phyloP scores from a whole-genome alignment of 208 protist genomes.

The Leptomonas seymouri region DNA sequence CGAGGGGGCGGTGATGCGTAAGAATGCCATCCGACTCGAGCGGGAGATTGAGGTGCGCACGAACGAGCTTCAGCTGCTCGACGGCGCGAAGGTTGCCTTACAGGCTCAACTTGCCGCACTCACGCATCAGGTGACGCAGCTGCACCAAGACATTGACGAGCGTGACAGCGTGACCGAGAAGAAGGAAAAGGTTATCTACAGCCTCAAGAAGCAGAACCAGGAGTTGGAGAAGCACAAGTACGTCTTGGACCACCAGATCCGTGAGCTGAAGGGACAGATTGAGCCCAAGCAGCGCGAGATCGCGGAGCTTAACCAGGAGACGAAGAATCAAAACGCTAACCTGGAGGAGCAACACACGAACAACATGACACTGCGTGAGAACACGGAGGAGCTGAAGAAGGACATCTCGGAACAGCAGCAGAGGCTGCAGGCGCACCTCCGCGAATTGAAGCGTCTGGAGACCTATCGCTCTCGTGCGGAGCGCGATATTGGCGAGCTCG shows the following conservation, averaged over 20 bases:
- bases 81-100: slow-evolving; percentile 75
- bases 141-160: slow-evolving; percentile 94
- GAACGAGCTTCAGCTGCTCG: slow-evolving; percentile 72
- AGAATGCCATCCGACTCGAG: slow-evolving; percentile 90
- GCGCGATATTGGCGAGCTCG: slow-evolving; percentile 83
- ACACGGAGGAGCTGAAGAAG: slow-evolving; percentile 89
- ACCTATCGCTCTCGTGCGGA: slow-evolving; percentile 84
- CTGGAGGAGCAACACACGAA: slow-evolving; percentile 90
- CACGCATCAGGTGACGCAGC: slow-evolving; percentile 85
- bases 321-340: slow-evolving; percentile 92
- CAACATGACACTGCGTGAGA: slow-evolving; percentile 88
- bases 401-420: slow-evolving; percentile 89
- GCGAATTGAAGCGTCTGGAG: slow-evolving; percentile 88
- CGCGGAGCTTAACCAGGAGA: slow-evolving; percentile 86
- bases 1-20: slow-evolving; percentile 94
- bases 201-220: slow-evolving; percentile 98
- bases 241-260: slow-evolving; percentile 98
- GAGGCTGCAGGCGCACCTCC: slow-evolving; percentile 74
- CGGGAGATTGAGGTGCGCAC: slow-evolving; percentile 92
- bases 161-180: slow-evolving; percentile 94
- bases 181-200: slow-evolving; percentile 97
- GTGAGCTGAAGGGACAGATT: slow-evolving; percentile 97
- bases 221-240: slow-evolving; percentile 99
- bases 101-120: slow-evolving; percentile 82
- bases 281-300: slow-evolving; percentile 97